Evolutionary conservation across 2,329 filamentous ascomycete species (phyloP), one percentile per base, ranked within the genome.

Genomic region (Cladosporium sp.): DNA sequence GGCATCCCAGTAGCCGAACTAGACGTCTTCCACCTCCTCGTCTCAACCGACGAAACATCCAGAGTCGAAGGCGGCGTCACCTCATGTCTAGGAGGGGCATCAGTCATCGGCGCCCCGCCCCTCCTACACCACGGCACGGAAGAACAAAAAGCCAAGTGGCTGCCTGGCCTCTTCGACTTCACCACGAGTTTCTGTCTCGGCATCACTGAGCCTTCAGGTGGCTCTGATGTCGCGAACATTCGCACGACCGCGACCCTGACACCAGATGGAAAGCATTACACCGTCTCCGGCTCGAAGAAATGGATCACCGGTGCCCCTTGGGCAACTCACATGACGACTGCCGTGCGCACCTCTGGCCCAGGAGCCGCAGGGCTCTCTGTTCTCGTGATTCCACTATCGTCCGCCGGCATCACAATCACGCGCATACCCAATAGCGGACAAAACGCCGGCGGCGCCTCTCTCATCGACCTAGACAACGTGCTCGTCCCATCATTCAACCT

Each of bases 341-440:
- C 84, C 1, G 83, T 85, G 4, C 76, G 83, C 6, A 86, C 83
- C 1, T 82, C 83, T 4, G 80, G 77, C 0, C 69, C 77, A 0
- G 83, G 83, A 10, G 75, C 75, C 53, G 64, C 65, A 2, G 83
- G 83, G 3, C 76, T 86, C 28, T 83, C 82, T 0, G 74, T 85
- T 1, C 70, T 87, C 1, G 79, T 86, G 3, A 82, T 86, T 22
- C 78, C 83, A 0, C 72, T 81, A 28, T 68, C 75, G 40, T 67
- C 72, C 0, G 71, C 75, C 2, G 83, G 83, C n/a, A 71, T 86
- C 6, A 73, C 75, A 1, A 75, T 75, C 51, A 75, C 81, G 19
- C 78, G 75, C 51, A 86, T 88, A 69, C 71, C 79, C 53, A 88
- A 89, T 68, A 84, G 80, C 24, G 86, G 86, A 3, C 83, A 87